A percentile compares a stretch with the other conserved stretches of the same genome.
Evolutionary conservation across 257 asterid species (phyloP).

Genomic region (Plantago major): DNA sequence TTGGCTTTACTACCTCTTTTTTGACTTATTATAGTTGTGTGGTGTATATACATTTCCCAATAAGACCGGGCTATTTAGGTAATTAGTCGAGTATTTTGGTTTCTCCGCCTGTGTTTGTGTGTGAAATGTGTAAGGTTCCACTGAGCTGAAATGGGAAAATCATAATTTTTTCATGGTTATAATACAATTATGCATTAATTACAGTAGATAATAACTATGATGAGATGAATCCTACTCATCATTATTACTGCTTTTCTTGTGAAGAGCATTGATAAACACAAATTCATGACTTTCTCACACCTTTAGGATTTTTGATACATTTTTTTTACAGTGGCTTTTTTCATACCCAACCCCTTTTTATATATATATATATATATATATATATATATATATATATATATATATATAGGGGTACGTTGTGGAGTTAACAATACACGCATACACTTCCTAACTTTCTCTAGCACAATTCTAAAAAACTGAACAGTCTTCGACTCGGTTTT

Average conservation of each 20-base stretch:
- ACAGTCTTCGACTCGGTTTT: no score
- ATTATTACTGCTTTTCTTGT: conserved; percentile 26
- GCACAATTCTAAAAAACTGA: no score
- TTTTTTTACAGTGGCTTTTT: no score
- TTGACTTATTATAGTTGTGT: conserved; percentile 10
- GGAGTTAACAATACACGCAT: background rate
- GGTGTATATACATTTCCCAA: conserved; percentile 19
- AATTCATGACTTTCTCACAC: conserved; percentile 23
- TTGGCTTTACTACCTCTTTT: conserved; percentile 18
- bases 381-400: no score
- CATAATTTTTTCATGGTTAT: conserved; percentile 23
- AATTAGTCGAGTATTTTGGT: conserved; percentile 21
- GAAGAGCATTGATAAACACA: conserved; percentile 26
- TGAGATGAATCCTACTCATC: conserved; percentile 27
- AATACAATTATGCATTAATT: conserved; percentile 30
- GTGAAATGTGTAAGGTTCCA: conserved; percentile 24
- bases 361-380: no score
- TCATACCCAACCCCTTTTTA: background rate
- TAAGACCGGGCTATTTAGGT: conserved; percentile 15
- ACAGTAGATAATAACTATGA: conserved; percentile 23
- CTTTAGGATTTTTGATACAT: conserved; percentile 5
- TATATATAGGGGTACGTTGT: conserved; percentile 11
- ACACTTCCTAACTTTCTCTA: no score
- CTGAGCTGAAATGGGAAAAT: conserved; percentile 20
- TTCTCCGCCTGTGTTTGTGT: conserved; percentile 25